Conservation (phyloP, 1,284 basidiomycete species). For the Puccinia polysora region DNA sequence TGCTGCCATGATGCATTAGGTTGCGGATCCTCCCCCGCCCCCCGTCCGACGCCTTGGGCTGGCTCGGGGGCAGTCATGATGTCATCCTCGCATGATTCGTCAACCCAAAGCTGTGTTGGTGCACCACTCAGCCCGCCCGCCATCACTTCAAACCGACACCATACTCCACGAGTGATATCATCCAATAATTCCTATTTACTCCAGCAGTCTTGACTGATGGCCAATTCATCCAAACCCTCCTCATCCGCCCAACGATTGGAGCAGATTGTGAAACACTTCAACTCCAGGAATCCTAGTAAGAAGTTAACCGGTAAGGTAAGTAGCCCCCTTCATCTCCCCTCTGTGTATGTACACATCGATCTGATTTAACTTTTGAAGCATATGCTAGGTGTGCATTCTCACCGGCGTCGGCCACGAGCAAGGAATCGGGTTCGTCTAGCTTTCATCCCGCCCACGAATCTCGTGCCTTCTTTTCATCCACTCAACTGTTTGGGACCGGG, state of each 20-base stretch:
- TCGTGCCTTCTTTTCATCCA: neutral
- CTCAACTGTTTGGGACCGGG: neutral
- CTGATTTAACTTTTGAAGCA: neutral
- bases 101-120: too few species aligned
- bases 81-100: too few species aligned
- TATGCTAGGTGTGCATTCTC: constrained; percentile 50
- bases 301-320: constrained; percentile 26
- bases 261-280: constrained; percentile 26
- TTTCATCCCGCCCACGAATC: neutral
- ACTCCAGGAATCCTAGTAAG: constrained; percentile 13
- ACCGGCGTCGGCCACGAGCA: constrained; percentile 50
- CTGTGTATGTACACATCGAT: neutral
- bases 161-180: too few species aligned
- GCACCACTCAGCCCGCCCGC: too few species aligned
- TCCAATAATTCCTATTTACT: too few species aligned
- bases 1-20: too few species aligned
- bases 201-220: too few species aligned
- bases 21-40: too few species aligned
- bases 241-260: constrained; percentile 7
- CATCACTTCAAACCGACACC: too few species aligned
- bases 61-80: too few species aligned
- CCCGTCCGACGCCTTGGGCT: too few species aligned
- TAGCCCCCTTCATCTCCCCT: neutral
- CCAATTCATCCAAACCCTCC: neutral
- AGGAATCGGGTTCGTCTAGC: constrained; percentile 49